Base-by-base conservation (phyloP, 768 basidiomycete genomes). In the Tylopilus intermedius region DNA sequence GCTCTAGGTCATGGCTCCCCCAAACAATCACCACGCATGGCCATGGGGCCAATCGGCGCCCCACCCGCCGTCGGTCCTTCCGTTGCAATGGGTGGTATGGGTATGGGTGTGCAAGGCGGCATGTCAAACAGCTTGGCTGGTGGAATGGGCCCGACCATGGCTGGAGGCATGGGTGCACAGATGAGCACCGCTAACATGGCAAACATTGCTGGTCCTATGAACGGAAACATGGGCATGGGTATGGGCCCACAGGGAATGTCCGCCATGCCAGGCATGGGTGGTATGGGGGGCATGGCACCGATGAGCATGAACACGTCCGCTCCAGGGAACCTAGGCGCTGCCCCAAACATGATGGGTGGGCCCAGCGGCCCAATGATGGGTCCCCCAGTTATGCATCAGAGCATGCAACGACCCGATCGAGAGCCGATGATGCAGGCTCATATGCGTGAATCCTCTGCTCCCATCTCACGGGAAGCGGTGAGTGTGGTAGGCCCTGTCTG, bases 291-390 rank as follows among this genome's bases (percentile, higher is more conserved):
- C 18, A 61, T 68, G 45, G 61, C 56, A 7, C 30, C 59, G 10
- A 61, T 66, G 52, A 59, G 55, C 54, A 57, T 65, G 53, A 65
- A 57, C 38, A 18, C 45, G 11, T 21, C 54, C 3, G 45, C 45
- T 11, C 53, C 59, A 6, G 46, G 61, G 49, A 60, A 51, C 33
- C 45, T 68, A 41, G 62, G 60, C n/a, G 27, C 58, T 3, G 57
- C 56, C 2, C 61, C 60, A 5, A 61, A 58, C 22, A 54, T 67
- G 43, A 57, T 68, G 57, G 66, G 64, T 18, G 18, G 18, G 18
- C 62, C 66, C 10, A 61, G 59, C 2, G 67, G 67, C 30, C 65
- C 71, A 22, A 51, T 73, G 41, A 75, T 74, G 74, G 71, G 72
- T 10, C 74, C 72, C 5, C 74, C 74, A 22, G 65, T 70, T 22